Base-by-base conservation (phyloP, 257 asterid genomes). In the Capsicum baccatum region DNA sequence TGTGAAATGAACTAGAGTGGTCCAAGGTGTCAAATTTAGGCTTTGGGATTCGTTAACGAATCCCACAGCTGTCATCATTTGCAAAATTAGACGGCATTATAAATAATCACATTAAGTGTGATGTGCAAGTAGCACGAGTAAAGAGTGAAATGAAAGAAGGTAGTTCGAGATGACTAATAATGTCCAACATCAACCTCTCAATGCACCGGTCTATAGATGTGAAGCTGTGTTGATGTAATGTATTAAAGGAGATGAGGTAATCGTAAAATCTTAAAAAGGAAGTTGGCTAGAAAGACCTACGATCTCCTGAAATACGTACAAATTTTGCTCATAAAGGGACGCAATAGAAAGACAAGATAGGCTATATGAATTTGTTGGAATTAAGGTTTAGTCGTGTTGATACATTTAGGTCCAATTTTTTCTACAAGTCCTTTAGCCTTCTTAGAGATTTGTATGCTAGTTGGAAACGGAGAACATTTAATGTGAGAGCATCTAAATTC, bases 11-110 rank as follows among this genome's bases (percentile, higher is more conserved):
- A 33, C 9, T 78, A 54, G 99, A 94, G 98, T 96, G 98, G 98
- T 93, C 95, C 93, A 94, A 94, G 98, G 97, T 97, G 97, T 97
- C 97, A 91, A 93, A 93, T 94, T 95, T 94, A 94, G 94, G 96
- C 95, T 93, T 92, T 91, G 95, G 97, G 93, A 93, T 96, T 94
- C 93, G 93, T 26, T 26, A 26, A 26, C 2, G 33, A 93, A 96
- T 94, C 97, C 97, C 48, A 44, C 48, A 44, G 6, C 48, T 26
- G 98, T 94, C 96, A 92, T 74, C 42, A 1, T 74, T 50, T 50
- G 14, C 42, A 11, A 74, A 19, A 54, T 8, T 21, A 21, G 80
- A 73, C 16, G 19, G 6, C 42, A 73, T 73, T 48, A 50, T 47
- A 33, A 78, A 78, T 26, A 64, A 54, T 26, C 81, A 54, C 7